Percentiles rank a stretch among this genome's conserved stretches.
Evolutionary conservation across 371 early-diverging fungal genomes (phyloP).

Genomic region (Funneliformis caledonium): DNA sequence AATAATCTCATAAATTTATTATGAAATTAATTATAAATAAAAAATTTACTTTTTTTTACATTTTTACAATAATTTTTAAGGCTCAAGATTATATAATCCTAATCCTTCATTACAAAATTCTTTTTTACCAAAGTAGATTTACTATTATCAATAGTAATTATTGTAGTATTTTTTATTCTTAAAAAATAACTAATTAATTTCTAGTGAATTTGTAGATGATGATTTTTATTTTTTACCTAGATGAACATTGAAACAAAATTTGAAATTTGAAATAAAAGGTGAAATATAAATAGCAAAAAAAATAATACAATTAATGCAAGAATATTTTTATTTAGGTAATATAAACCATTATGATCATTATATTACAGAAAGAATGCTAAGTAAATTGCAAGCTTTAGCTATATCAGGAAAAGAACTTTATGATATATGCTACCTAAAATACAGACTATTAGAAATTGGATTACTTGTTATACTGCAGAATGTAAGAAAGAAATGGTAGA

Average conservation of each 20-base stretch:
- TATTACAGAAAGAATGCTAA: not conserved
- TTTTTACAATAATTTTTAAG: too few species aligned
- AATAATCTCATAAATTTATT: too few species aligned
- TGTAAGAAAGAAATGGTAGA: not conserved
- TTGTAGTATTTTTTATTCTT: too few species aligned
- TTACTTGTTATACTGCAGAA: not conserved
- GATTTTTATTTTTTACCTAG: not conserved
- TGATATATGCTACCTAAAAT: not conserved
- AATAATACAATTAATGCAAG: not conserved
- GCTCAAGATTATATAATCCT: too few species aligned
- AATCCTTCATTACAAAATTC: too few species aligned
- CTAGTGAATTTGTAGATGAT: too few species aligned
- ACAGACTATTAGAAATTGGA: not conserved
- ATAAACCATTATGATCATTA: not conserved
- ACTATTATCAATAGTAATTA: too few species aligned
- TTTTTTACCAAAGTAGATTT: too few species aligned
- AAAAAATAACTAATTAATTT: too few species aligned
- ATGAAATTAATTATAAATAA: too few species aligned
- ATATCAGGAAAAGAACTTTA: not conserved
- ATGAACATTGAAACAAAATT: not conserved
- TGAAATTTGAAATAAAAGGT: not conserved
- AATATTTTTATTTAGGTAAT: not conserved
- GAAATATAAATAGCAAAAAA: not conserved
- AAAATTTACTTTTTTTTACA: too few species aligned
- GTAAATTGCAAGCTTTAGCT: not conserved